Conservation (phyloP, 2,329 filamentous ascomycete genomes). For the Colletotrichum siamense region DNA sequence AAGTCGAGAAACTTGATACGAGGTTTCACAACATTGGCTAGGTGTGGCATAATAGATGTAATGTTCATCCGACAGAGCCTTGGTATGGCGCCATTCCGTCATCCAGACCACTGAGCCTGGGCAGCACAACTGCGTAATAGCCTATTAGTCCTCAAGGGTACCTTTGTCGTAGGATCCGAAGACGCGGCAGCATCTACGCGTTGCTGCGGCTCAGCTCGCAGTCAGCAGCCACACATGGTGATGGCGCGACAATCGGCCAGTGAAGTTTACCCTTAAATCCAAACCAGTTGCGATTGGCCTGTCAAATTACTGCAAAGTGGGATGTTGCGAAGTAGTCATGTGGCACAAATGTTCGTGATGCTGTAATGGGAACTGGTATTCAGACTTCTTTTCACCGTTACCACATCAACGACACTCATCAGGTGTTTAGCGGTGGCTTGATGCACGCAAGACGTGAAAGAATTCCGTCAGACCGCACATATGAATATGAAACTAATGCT, state of each 20-base stretch:
- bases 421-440: fast-evolving
- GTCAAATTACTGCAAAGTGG: not conserved
- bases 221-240: not conserved
- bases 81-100: not conserved
- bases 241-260: not conserved
- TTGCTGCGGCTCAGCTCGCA: not conserved
- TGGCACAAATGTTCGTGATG: not conserved
- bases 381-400: not conserved
- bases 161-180: not conserved
- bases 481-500: not conserved
- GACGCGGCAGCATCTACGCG: not conserved
- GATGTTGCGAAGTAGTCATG: not conserved
- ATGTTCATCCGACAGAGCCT: not conserved
- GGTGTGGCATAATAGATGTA: not conserved
- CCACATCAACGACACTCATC: not conserved
- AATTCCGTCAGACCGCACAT: not conserved
- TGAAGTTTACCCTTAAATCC: not conserved
- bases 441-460: not conserved
- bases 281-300: not conserved
- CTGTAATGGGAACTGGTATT: not conserved
- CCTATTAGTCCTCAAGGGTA: not conserved
- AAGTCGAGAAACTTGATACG: not conserved
- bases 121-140: not conserved
- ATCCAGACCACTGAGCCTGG: not conserved
- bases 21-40: not conserved